Percentiles rank a stretch among this genome's conserved stretches.
phyloP scores from a whole-genome alignment of 2,329 filamentous ascomycete genomes.

The Xylaria polymorpha region DNA sequence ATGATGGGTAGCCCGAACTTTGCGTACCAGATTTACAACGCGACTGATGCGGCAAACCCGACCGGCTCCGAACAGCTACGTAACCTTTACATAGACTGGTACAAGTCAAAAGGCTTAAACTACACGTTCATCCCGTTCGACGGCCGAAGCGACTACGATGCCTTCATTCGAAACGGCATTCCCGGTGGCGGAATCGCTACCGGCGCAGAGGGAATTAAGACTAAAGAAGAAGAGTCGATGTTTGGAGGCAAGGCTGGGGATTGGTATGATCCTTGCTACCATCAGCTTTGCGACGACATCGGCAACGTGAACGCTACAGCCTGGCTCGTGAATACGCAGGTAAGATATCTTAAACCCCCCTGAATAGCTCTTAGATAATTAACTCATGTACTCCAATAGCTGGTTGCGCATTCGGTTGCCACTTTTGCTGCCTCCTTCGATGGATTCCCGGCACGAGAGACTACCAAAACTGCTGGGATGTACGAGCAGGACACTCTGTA shows the following conservation, averaged over 20 bases:
- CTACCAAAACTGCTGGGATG: slow-evolving; percentile 40
- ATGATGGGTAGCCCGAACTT: slow-evolving; percentile 76
- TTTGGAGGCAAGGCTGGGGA: slow-evolving; percentile 68
- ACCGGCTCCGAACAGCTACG: slow-evolving; percentile 76
- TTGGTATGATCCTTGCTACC: slow-evolving; percentile 68
- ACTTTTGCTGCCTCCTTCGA: slow-evolving; percentile 74
- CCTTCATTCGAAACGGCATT: slow-evolving; percentile 49
- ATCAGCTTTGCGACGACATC: slow-evolving; percentile 70
- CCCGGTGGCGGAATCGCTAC: slow-evolving; percentile 77
- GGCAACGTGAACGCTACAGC: slow-evolving; percentile 68
- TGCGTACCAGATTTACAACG: slow-evolving; percentile 76
- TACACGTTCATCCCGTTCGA: slow-evolving; percentile 80
- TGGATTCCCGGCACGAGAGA: slow-evolving; percentile 68
- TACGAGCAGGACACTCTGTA: slow-evolving; percentile 59
- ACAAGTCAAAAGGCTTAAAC: slow-evolving; percentile 68
- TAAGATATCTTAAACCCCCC: slow-evolving; percentile 47
- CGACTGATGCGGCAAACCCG: slow-evolving; percentile 77
- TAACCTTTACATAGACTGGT: slow-evolving; percentile 75
- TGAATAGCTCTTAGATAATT: not conserved
- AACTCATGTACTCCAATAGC: slow-evolving; percentile 49
- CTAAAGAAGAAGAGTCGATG: slow-evolving; percentile 60
- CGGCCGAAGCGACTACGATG: slow-evolving; percentile 81
- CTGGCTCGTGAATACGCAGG: slow-evolving; percentile 71
- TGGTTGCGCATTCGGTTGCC: slow-evolving; percentile 79
- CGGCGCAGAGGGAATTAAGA: slow-evolving; percentile 70